Conservation (phyloP, 2,329 filamentous ascomycete species). For the Dothidotthia symphoricarpi region DNA sequence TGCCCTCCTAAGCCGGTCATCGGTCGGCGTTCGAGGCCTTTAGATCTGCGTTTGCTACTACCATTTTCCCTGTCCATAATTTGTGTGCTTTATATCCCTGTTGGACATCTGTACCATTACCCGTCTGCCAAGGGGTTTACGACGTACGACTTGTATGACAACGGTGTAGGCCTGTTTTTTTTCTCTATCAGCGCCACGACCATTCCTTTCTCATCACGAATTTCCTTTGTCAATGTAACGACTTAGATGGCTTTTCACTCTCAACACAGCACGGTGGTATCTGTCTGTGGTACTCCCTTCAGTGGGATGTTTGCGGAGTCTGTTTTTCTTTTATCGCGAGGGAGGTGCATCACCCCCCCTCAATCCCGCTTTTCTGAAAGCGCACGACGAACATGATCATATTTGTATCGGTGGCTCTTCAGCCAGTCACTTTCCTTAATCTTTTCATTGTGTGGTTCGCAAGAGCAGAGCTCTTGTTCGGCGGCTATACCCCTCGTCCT, state of each 20-base stretch:
- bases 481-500: constrained; percentile 32
- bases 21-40: constrained; percentile 27
- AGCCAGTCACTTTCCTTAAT: constrained; percentile 26
- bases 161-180: constrained; percentile 20
- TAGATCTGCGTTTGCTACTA: constrained; percentile 11
- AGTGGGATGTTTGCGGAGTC: constrained; percentile 22
- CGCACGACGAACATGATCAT: constrained; percentile 23
- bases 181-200: constrained; percentile 36
- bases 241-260: constrained; percentile 23
- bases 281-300: constrained; percentile 19
- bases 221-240: constrained; percentile 34
- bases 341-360: neutral
- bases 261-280: constrained; percentile 11
- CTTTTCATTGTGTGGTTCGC: constrained; percentile 20
- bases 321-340: neutral
- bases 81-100: constrained; percentile 28
- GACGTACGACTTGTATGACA: constrained; percentile 43
- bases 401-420: constrained; percentile 34
- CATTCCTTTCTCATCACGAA: constrained; percentile 36
- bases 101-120: constrained; percentile 36
- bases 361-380: constrained; percentile 4
- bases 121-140: constrained; percentile 26
- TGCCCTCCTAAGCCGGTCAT: constrained; percentile 33
- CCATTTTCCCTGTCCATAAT: constrained; percentile 28
- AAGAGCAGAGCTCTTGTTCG: constrained; percentile 33